Evolutionary conservation across 805 yeast genomes (phyloP), one percentile per base, ranked within the genome.

Genomic region (Spathaspora girioi): DNA sequence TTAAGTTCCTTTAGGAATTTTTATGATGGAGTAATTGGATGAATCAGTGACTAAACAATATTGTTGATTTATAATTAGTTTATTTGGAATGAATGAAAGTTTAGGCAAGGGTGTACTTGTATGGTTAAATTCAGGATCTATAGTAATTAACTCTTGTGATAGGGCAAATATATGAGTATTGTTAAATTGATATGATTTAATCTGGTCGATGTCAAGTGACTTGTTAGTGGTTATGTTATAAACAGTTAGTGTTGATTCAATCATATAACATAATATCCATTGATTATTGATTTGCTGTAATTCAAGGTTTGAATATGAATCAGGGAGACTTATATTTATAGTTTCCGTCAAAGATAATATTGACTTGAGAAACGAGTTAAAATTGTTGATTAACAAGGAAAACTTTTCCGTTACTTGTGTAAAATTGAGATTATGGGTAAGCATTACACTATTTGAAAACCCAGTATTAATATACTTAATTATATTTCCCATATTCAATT

Each of bases 41-140:
- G 71, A 59, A 8, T 61, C 55, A 54, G 77, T 81, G 35, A 79
- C 53, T 14, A 80, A 52, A 52, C 78, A 73, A 42, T 66, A 49
- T 18, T 41, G 45, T 20, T 40, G 46, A 18, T 48, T 46, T 15
- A 51, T 9, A 2, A 41, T 43, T 17, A 54, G 26, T 42, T 45
- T 51, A 6, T 40, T 12, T 1, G 56, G 54, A 5, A 43, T 31
- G 27, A 50, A 50, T 27, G 49, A 14, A 5, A 38, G 17, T 5
- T 32, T 18, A 1, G 52, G 52, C n/a, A 50, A 20, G 5, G 19
- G 31, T 4, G 5, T 35, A 3, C 3, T 7, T 35, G 15, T 35
- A 10, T n/a, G 15, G 14, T 35, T 35, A 15, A 35, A 9, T n/a
- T 35, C 45, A 23, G 11, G 2, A 18, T 42, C 43, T 18, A 50